Percentiles rank a stretch among this genome's conserved stretches.
Evolutionary conservation across 306 rosid species (phyloP).

Genomic region (Quercus variabilis): DNA sequence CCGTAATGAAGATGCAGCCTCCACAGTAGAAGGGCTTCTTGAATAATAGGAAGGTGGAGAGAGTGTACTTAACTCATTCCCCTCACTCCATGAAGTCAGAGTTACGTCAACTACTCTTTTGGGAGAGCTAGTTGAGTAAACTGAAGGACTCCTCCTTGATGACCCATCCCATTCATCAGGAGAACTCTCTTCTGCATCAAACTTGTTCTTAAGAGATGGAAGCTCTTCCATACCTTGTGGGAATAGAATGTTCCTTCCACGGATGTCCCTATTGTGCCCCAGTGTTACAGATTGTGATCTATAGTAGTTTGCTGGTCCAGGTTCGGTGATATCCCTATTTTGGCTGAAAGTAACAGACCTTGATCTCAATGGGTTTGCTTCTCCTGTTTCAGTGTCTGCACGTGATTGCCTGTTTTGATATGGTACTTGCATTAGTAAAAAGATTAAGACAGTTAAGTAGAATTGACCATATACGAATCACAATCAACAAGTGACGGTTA

Average conservation of each 20-base stretch:
- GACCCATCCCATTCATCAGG: slow-evolving; percentile 1
- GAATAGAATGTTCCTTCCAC: background rate
- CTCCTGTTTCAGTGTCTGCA: background rate
- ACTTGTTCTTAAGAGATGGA: slow-evolving; percentile 19
- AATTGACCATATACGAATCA: too few species aligned
- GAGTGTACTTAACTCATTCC: too few species aligned
- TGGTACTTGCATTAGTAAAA: background rate
- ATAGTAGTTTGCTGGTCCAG: background rate
- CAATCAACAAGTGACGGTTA: too few species aligned
- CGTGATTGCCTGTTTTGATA: background rate
- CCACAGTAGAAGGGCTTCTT: too few species aligned
- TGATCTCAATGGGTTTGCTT: background rate
- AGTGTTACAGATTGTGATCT: background rate
- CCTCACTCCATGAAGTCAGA: too few species aligned
- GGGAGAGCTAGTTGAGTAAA: too few species aligned
- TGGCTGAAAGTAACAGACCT: background rate
- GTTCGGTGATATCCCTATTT: background rate
- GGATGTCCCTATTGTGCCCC: background rate
- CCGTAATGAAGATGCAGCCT: too few species aligned
- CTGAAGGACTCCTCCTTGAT: slow-evolving; percentile 4
- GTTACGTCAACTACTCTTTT: too few species aligned
- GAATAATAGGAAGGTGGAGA: too few species aligned
- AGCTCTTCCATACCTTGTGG: background rate
- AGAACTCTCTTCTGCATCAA: slow-evolving; percentile 18
- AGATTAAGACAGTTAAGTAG: too few species aligned